These are phyloP conservation scores for Monoraphidium neglectum DNA, from an alignment of 139 green algal species.

Conservation along the genomic window DNA sequence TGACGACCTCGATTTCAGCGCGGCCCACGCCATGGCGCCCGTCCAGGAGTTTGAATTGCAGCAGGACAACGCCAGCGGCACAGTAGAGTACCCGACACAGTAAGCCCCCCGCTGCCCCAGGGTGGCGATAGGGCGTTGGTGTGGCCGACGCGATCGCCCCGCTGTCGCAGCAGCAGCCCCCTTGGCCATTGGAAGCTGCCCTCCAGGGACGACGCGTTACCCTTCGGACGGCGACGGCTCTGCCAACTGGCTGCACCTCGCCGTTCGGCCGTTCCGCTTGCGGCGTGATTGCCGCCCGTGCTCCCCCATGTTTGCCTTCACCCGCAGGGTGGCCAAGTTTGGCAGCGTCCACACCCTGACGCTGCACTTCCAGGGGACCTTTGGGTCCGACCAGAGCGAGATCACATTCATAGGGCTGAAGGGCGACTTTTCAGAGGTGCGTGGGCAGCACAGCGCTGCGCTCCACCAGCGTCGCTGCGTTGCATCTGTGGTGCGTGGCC, in stretches of 20 bases:
- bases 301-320: not conserved
- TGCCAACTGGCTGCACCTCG: not conserved
- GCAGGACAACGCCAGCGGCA: slow-evolving; percentile 45
- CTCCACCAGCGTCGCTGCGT: not conserved
- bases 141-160: not conserved
- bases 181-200: not conserved
- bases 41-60: slow-evolving; percentile 87
- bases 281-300: not conserved
- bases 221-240: not conserved
- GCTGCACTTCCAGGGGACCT: slow-evolving; percentile 76
- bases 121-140: not conserved
- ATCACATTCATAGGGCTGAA: slow-evolving; percentile 88
- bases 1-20: slow-evolving; percentile 85
- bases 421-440: slow-evolving; percentile 73
- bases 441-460: not conserved
- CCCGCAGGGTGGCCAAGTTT: slow-evolving; percentile 76
- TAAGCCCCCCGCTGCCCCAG: slow-evolving; percentile 1
- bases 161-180: not conserved
- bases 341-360: slow-evolving; percentile 81
- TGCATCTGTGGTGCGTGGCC: not conserved
- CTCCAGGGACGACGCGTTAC: not conserved
- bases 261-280: not conserved
- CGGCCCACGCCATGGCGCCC: slow-evolving; percentile 50
- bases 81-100: slow-evolving; percentile 62
- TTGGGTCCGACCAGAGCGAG: slow-evolving; percentile 58